Percentiles rank a stretch among this genome's conserved stretches.
phyloP scores from a whole-genome alignment of 169 alveolate species.

The Theileria luwenshuni region DNA sequence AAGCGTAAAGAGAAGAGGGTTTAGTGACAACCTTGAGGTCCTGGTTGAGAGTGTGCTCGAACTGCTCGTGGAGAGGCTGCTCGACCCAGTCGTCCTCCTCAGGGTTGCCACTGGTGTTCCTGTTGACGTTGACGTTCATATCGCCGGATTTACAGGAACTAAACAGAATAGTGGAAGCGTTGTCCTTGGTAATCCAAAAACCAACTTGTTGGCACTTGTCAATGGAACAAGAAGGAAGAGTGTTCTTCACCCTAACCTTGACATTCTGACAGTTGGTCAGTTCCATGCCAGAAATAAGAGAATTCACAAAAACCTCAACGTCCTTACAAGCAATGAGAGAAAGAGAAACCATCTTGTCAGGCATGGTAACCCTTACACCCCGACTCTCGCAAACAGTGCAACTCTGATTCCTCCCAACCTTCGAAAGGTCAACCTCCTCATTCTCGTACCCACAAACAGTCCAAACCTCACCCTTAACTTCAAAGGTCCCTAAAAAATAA shows the following conservation, averaged over 20 bases:
- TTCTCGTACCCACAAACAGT: conserved; percentile 35
- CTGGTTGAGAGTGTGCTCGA: conserved; percentile 56
- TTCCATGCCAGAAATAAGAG: conserved; percentile 65
- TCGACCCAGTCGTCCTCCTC: conserved; percentile 71
- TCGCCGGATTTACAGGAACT: conserved; percentile 70
- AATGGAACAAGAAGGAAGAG: conserved; percentile 60
- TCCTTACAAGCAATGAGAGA: conserved; percentile 41
- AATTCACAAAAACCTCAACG: conserved; percentile 47
- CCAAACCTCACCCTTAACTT: conserved; percentile 60
- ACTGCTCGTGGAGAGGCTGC: conserved; percentile 60
- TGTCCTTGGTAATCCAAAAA: conserved; percentile 52
- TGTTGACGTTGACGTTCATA: conserved; percentile 65
- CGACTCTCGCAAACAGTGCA: conserved; percentile 42
- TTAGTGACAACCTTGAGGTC: conserved; percentile 44
- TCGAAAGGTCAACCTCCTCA: conserved; percentile 45
- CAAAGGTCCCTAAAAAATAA: conserved; percentile 22
- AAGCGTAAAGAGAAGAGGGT: conserved; percentile 58
- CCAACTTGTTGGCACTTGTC: conserved; percentile 68
- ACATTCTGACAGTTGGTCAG: conserved; percentile 55
- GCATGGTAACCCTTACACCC: conserved; percentile 39
- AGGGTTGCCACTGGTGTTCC: conserved; percentile 56
- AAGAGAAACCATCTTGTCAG: conserved; percentile 55
- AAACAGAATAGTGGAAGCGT: conserved; percentile 62
- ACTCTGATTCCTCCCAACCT: conserved; percentile 46
- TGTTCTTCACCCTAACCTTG: conserved; percentile 44